Evolutionary conservation across 2,329 filamentous ascomycete species (phyloP).

Genomic region (Microdochium trichocladiopsis): DNA sequence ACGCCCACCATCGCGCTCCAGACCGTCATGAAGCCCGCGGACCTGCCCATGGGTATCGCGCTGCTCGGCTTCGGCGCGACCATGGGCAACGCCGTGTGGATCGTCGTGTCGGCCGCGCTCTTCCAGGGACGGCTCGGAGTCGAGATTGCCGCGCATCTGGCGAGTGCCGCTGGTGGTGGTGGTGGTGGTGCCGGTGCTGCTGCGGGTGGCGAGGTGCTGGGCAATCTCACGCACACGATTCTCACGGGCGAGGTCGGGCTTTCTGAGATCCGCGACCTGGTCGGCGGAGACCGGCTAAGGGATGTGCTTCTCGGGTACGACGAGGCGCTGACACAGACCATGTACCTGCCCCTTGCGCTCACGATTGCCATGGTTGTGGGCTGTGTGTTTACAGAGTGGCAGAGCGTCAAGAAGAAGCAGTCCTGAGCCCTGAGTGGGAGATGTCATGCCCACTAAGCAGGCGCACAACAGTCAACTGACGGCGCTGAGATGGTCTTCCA

Average conservation of each 20-base stretch:
- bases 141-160: constrained; percentile 2
- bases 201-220: not conserved
- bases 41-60: constrained; percentile 3
- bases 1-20: constrained; percentile 5
- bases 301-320: constrained; percentile 7
- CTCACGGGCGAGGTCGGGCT: constrained; percentile 1
- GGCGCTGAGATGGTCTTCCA: no score
- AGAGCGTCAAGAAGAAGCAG: constrained; percentile 2
- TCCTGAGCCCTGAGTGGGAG: not conserved
- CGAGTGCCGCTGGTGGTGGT: not conserved
- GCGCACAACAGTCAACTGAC: no score
- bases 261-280: constrained; percentile 2
- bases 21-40: constrained; percentile 3
- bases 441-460: no score
- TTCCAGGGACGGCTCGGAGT: constrained; percentile 4
- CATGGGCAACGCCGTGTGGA: constrained; percentile 7
- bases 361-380: constrained; percentile 1
- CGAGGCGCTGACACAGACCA: constrained; percentile 6
- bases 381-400: constrained; percentile 2
- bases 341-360: constrained; percentile 5
- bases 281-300: constrained; percentile 5
- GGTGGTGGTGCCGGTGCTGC: not conserved
- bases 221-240: not conserved
- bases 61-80: constrained; percentile 3
- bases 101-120: constrained; percentile 6